phyloP scores from a whole-genome alignment of 768 basidiomycete genomes.

The Hericium coralloides region DNA sequence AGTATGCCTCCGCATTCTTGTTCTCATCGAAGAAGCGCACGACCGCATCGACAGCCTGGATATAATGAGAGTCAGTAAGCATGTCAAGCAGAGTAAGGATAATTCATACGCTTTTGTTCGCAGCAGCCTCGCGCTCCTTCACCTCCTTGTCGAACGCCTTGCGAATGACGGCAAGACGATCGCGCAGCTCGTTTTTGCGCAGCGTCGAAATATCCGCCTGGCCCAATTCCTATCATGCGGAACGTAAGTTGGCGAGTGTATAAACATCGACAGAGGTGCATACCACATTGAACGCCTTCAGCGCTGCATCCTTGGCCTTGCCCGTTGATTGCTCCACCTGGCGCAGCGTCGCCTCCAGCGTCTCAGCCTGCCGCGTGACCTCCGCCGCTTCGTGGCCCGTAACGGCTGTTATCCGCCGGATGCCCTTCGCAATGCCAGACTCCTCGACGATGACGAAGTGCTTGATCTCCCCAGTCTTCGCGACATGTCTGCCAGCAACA shows the following conservation, averaged over 20 bases:
- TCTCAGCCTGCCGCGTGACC: slow-evolving; percentile 59
- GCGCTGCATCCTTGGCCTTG: slow-evolving; percentile 77
- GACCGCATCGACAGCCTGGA: slow-evolving; percentile 62
- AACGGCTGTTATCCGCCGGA: slow-evolving; percentile 87
- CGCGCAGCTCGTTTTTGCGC: slow-evolving; percentile 70
- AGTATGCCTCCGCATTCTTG: slow-evolving; percentile 57
- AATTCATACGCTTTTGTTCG: slow-evolving; percentile 61
- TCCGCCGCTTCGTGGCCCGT: slow-evolving; percentile 91
- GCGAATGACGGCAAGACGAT: slow-evolving; percentile 59
- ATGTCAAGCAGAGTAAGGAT: neutral
- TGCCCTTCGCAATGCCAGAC: slow-evolving; percentile 96
- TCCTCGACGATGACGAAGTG: slow-evolving; percentile 93
- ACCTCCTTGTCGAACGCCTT: slow-evolving; percentile 79
- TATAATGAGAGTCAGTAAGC: neutral
- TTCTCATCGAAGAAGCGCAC: slow-evolving; percentile 71
- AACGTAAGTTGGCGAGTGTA: neutral
- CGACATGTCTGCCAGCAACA: slow-evolving; percentile 62
- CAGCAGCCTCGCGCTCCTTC: slow-evolving; percentile 72
- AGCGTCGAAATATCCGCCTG: slow-evolving; percentile 86
- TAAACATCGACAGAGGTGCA: slow-evolving; percentile 17
- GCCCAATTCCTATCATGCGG: slow-evolving; percentile 63
- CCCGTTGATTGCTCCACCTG: slow-evolving; percentile 50
- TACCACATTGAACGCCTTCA: slow-evolving; percentile 77
- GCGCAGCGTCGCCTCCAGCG: slow-evolving; percentile 54
- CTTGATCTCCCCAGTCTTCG: slow-evolving; percentile 96